Conservation (phyloP, 1,284 basidiomycete genomes). For the Fistulinella staudtii region DNA sequence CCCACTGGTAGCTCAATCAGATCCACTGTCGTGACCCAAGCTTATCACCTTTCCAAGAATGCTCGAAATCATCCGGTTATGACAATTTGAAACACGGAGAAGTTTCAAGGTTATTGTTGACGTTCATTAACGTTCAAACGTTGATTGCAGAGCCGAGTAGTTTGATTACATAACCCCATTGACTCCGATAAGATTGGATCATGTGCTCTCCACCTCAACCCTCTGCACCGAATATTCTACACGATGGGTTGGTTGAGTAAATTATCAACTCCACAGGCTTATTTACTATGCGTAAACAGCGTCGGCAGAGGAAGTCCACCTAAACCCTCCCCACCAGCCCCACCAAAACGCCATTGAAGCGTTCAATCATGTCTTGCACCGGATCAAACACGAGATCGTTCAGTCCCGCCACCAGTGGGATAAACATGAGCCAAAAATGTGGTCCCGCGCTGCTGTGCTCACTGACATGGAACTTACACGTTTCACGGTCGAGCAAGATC, state of each 20-base stretch:
- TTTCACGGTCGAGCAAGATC: slow-evolving; percentile 54
- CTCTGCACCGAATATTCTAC: neutral
- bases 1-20: slow-evolving; percentile 2
- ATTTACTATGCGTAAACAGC: slow-evolving; percentile 40
- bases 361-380: slow-evolving; percentile 49
- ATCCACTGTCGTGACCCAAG: neutral
- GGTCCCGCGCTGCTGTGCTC: slow-evolving; percentile 53
- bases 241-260: slow-evolving; percentile 26
- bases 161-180: slow-evolving; percentile 19
- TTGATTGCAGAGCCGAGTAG: slow-evolving; percentile 5
- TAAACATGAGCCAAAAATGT: slow-evolving; percentile 70
- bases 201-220: neutral
- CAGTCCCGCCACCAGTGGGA: slow-evolving; percentile 67
- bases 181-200: slow-evolving; percentile 23
- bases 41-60: slow-evolving; percentile 3
- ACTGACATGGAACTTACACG: slow-evolving; percentile 48
- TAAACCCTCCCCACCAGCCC: slow-evolving; percentile 59
- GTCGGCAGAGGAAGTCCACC: slow-evolving; percentile 47
- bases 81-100: slow-evolving; percentile 26
- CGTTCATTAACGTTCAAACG: slow-evolving; percentile 8
- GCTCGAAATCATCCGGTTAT: slow-evolving; percentile 18
- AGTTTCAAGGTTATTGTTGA: slow-evolving; percentile 26
- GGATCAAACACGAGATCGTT: slow-evolving; percentile 60
- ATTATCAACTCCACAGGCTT: neutral
- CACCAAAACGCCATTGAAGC: slow-evolving; percentile 57